Evolutionary conservation across 2,329 filamentous ascomycete genomes (phyloP).

Genomic region (Fusarium sacchari): DNA sequence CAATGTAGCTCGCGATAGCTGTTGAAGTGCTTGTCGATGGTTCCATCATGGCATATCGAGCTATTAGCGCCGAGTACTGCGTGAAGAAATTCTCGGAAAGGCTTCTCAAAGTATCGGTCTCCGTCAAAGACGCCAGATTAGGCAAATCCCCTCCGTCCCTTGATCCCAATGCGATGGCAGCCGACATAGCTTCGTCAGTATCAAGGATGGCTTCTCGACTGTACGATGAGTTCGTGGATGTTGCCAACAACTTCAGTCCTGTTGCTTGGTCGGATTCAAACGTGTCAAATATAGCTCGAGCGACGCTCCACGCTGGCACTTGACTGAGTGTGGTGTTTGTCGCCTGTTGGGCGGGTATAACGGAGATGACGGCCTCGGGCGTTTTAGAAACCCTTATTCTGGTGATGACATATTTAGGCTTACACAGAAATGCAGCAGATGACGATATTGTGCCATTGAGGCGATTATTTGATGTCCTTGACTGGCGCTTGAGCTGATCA

Average conservation of each 20-base stretch:
- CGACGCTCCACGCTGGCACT: constrained; percentile 36
- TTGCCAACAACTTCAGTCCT: constrained; percentile 6
- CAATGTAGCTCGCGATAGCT: constrained; percentile 41
- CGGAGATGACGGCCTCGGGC: constrained; percentile 24
- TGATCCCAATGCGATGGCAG: constrained; percentile 45
- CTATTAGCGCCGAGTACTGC: constrained; percentile 50
- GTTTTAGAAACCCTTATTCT: constrained; percentile 31
- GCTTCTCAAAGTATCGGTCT: constrained; percentile 36
- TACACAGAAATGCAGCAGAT: constrained; percentile 35
- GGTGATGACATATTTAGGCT: constrained; percentile 36
- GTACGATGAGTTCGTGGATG: constrained; percentile 30
- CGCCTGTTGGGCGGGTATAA: not conserved
- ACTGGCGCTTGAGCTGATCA: constrained; percentile 24
- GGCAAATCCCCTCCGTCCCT: constrained; percentile 33
- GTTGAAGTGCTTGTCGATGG: constrained; percentile 22
- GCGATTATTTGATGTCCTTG: constrained; percentile 13
- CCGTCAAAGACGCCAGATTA: constrained; percentile 38
- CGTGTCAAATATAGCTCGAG: constrained; percentile 34
- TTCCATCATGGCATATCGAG: constrained; percentile 46
- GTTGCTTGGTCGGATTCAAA: constrained; percentile 11
- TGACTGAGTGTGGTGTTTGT: constrained; percentile 31
- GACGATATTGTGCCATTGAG: constrained; percentile 22
- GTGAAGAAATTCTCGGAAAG: constrained; percentile 47
- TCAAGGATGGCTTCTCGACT: constrained; percentile 40
- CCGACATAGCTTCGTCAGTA: constrained; percentile 48